Evolutionary conservation across 768 basidiomycete genomes (phyloP).

Genomic region (Podaxis pistillaris): DNA sequence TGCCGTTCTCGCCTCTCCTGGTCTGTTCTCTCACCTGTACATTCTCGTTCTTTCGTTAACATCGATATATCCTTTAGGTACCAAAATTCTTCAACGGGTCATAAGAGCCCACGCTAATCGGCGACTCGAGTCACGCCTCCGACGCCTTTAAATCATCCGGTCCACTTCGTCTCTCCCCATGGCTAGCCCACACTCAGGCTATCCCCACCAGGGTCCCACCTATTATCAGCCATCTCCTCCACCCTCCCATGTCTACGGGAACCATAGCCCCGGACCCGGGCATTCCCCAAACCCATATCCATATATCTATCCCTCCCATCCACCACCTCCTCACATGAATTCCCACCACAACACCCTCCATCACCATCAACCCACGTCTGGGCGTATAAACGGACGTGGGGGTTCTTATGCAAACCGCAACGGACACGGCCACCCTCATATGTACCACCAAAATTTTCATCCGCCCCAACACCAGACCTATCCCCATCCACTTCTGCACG

Average conservation of each 20-base stretch:
- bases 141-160: not conserved
- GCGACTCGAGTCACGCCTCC: not conserved
- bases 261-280: conserved; percentile 31
- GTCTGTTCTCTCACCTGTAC: not conserved
- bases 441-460: conserved; percentile 23
- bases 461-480: conserved; percentile 31
- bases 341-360: conserved; percentile 27
- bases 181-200: conserved; percentile 21
- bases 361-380: conserved; percentile 31
- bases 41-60: not conserved
- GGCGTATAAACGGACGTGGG: conserved; percentile 31
- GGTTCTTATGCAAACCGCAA: conserved; percentile 36
- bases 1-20: not conserved
- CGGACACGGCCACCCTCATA: conserved; percentile 33
- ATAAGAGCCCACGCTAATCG: not conserved
- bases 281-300: conserved; percentile 23
- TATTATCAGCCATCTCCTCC: conserved; percentile 22
- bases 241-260: conserved; percentile 33
- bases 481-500: conserved; percentile 23
- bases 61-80: not conserved
- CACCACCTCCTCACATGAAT: conserved; percentile 39
- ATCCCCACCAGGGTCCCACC: conserved; percentile 24
- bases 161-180: conserved; percentile 3
- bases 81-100: not conserved
- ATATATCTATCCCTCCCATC: conserved; percentile 30